These are phyloP conservation scores for Botryobasidium botryosum DNA, from an alignment of 768 basidiomycete species.

Conservation along the genomic window DNA sequence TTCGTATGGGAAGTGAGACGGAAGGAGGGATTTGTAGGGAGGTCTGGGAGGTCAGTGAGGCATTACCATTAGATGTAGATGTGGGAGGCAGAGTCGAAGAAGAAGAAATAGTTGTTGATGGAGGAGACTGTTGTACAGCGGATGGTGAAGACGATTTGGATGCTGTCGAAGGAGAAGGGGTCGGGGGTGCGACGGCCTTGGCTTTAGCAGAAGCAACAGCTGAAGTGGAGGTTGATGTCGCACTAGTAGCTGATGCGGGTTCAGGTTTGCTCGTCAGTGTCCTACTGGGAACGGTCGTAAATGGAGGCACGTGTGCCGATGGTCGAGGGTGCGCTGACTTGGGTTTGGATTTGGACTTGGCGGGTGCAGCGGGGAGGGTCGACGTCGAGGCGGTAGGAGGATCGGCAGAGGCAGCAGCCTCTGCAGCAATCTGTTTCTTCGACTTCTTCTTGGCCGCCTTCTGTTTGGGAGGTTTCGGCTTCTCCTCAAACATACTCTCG, in stretches of 20 bases:
- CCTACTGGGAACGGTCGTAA: conserved; percentile 63
- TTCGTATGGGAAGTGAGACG: no score
- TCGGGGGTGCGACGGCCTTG: conserved; percentile 43
- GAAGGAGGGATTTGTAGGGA: no score
- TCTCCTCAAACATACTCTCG: conserved; percentile 51
- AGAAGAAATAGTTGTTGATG: no score
- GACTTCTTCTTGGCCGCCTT: conserved; percentile 13
- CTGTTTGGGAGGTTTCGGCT: conserved; percentile 24
- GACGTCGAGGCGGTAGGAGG: conserved; percentile 14
- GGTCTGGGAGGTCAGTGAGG: no score
- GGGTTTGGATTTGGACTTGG: conserved; percentile 4
- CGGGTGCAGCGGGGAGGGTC: conserved; percentile 10
- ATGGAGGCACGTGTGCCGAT: conserved; percentile 46
- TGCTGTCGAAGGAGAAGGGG: conserved; percentile 37
- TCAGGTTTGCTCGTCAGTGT: no score
- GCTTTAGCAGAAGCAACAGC: no score
- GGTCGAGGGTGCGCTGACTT: conserved; percentile 12
- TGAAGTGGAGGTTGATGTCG: no score
- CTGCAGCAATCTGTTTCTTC: conserved; percentile 14
- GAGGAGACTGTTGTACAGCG: no score
- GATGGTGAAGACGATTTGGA: conserved; percentile 22
- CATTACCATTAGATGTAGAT: no score
- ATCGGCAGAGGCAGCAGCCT: conserved; percentile 16
- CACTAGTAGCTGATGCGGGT: no score
- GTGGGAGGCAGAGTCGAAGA: no score